Conservation (phyloP, 2,329 filamentous ascomycete genomes). For the Clarireedia homoeocarpa region DNA sequence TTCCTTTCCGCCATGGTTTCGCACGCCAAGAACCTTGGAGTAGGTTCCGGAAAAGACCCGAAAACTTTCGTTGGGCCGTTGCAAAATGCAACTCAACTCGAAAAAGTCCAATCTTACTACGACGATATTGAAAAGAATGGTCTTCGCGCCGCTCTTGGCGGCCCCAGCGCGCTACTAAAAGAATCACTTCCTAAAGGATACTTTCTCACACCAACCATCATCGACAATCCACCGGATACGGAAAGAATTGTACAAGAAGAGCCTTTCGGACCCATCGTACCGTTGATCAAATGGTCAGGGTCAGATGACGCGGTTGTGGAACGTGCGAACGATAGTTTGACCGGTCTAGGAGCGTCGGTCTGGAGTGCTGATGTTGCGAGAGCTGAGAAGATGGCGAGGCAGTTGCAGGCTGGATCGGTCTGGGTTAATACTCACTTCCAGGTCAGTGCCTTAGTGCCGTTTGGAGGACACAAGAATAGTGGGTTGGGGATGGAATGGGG, state of each 20-base stretch:
- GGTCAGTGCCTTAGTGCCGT: slow-evolving; percentile 35
- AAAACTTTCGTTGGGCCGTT: slow-evolving; percentile 44
- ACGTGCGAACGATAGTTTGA: slow-evolving; percentile 44
- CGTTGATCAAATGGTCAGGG: slow-evolving; percentile 3
- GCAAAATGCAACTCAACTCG: slow-evolving; percentile 52
- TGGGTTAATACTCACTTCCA: slow-evolving; percentile 51
- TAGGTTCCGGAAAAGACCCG: slow-evolving; percentile 26
- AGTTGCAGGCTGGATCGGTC: slow-evolving; percentile 48
- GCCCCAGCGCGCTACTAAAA: not conserved
- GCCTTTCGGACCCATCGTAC: slow-evolving; percentile 39
- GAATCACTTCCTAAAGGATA: slow-evolving; percentile 33
- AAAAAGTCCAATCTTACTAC: slow-evolving; percentile 47
- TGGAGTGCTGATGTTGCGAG: slow-evolving; percentile 45
- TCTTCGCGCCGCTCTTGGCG: slow-evolving; percentile 41
- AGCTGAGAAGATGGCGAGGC: slow-evolving; percentile 43
- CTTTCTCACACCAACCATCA: slow-evolving; percentile 51
- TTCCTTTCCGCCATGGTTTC: slow-evolving; percentile 37
- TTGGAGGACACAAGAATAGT: slow-evolving; percentile 29
- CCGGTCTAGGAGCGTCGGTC: slow-evolving; percentile 48
- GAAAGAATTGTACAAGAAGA: slow-evolving; percentile 50
- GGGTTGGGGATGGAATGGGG: slow-evolving; percentile 27
- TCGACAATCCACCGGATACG: slow-evolving; percentile 47
- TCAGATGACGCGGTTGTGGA: slow-evolving; percentile 43
- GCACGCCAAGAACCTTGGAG: slow-evolving; percentile 36
- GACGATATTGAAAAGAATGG: slow-evolving; percentile 45